Base-by-base conservation (phyloP, 2,329 filamentous ascomycete species). In the Lachnellula occidentalis region DNA sequence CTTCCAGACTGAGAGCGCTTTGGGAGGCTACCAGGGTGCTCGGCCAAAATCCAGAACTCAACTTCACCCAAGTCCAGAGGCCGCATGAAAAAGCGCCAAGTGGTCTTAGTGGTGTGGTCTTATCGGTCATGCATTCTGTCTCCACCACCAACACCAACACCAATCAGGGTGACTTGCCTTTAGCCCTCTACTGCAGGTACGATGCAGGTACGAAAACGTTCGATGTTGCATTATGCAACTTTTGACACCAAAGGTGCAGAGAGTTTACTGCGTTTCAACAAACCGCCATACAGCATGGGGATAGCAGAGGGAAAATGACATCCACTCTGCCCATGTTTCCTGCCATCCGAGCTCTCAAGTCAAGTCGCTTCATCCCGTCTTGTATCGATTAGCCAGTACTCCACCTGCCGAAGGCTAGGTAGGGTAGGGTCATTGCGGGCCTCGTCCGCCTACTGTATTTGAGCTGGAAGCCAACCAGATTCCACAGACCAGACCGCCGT, bases 131-230 rank as follows among this genome's bases (percentile, higher is more conserved):
- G 51, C 51, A 42, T 14, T 46, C n/a, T 8, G 22, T 34, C 27
- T 31, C 27, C 27, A 31, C 27, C 27, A 31, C 4, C 27, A n/a
- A n/a, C n/a, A n/a, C 12, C 12, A 2, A 8, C 27, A 12, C 27
- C 27, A 31, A 31, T 31, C 27, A 31, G 27, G 27, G 27, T 8
- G 27, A 11, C 27, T 11, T 31, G 19, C 24, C 50, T 39, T 47
- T 48, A 48, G 15, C 48, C 45, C 34, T 46, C 49, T 60, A 48
- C 64, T 64, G 63, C 63, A 65, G 62, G 63, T 59, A 64, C 63
- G 43, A 64, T 65, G 64, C 63, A 65, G 64, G 64, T 61, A 66
- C 63, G 34, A 37, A n/a, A 48, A 47, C 42, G 27, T 31, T 31
- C 27, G 27, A 31, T 31, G 27, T 31, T 31, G 9, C 27, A 31